phyloP scores from a whole-genome alignment of 768 basidiomycete genomes.

The Mycena pura region DNA sequence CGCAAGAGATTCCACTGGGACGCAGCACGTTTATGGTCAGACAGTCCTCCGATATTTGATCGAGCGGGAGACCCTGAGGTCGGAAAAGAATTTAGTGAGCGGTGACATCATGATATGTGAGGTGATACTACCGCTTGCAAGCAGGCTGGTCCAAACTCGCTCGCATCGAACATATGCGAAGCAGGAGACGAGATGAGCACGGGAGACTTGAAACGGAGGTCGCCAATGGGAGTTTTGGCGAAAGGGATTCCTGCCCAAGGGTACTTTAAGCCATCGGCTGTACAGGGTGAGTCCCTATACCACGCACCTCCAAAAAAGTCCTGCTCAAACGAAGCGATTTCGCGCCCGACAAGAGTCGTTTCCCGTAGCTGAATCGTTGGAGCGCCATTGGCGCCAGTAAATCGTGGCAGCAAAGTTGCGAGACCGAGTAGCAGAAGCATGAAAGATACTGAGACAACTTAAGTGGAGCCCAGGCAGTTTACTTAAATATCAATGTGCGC shows the following conservation, averaged over 20 bases:
- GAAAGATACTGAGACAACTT: background rate
- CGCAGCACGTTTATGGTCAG: constrained; percentile 65
- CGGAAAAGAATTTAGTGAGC: background rate
- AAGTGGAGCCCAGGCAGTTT: background rate
- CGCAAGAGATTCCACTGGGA: constrained; percentile 43
- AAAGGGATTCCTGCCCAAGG: constrained; percentile 52
- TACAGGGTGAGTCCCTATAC: no score
- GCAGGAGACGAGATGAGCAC: constrained; percentile 49
- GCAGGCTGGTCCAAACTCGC: constrained; percentile 55
- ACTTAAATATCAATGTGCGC: background rate
- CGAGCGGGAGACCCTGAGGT: constrained; percentile 39
- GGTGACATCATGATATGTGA: background rate
- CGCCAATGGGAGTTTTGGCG: constrained; percentile 61
- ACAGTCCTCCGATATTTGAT: constrained; percentile 61
- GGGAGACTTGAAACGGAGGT: constrained; percentile 52
- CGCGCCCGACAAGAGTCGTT: constrained; percentile 7
- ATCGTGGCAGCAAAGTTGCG: background rate
- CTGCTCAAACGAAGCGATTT: constrained; percentile 2
- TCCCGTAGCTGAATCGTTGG: constrained; percentile 8
- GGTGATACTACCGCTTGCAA: constrained; percentile 49
- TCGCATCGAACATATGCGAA: constrained; percentile 49
- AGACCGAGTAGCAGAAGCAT: background rate
- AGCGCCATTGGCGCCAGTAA: background rate
- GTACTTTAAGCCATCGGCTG: background rate
- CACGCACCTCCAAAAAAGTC: constrained; percentile 19